Percentiles rank a stretch among this genome's conserved stretches.
Evolutionary conservation across 192 early-diverging fungal species (phyloP).

Genomic region (Pilobolus umbonatus): DNA sequence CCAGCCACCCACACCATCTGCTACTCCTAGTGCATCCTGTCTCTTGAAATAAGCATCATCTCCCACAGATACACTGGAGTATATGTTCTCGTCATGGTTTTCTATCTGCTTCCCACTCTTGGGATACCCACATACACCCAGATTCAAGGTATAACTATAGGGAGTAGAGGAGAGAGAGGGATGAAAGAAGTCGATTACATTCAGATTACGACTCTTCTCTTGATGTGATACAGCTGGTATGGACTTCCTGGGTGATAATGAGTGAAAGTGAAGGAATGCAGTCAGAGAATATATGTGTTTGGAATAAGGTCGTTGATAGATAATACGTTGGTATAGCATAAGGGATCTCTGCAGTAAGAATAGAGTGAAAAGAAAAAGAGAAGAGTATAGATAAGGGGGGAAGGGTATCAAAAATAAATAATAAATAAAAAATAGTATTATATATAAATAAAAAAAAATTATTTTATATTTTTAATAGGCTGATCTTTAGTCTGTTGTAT

Average conservation of each 20-base stretch:
- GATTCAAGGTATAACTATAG: constrained; percentile 34
- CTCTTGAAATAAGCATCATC: constrained; percentile 93
- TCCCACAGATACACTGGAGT: constrained; percentile 66
- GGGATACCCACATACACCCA: constrained; percentile 46
- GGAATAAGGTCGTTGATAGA: no score
- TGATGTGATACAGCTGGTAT: background rate
- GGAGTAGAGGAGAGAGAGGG: constrained; percentile 32
- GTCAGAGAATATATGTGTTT: no score
- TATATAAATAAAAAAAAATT: no score
- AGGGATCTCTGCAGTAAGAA: background rate
- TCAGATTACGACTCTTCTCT: constrained; percentile 8
- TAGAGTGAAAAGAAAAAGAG: background rate
- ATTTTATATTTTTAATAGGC: no score
- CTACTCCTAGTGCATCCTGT: constrained; percentile 83
- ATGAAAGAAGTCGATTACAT: constrained; percentile 31
- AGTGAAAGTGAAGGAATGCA: no score
- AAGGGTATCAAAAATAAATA: no score
- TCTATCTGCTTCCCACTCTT: constrained; percentile 34
- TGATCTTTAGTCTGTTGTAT: no score
- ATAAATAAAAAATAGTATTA: no score
- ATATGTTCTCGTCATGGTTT: constrained; percentile 40
- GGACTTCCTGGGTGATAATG: no score
- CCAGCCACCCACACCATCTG: constrained; percentile 97
- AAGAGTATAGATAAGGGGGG: no score
- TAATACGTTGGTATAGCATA: no score